These are phyloP conservation scores for Chaetomiaceae sp. DNA, from an alignment of 2,329 filamentous ascomycete genomes.

Conservation along the genomic window DNA sequence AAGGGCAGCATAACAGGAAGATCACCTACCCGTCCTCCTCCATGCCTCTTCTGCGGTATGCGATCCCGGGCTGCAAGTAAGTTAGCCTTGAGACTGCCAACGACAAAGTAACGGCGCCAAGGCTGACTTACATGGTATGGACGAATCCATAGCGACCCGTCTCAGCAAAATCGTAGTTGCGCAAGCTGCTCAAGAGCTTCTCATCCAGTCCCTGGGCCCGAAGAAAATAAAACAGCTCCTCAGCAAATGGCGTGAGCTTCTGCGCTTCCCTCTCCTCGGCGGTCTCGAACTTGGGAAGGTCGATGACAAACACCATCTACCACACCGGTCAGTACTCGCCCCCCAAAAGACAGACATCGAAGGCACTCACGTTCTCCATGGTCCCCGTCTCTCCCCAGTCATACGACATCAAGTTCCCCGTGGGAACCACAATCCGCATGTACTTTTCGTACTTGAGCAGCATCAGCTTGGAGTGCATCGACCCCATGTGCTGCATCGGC, in stretches of 20 bases:
- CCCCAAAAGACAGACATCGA: background rate
- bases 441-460: constrained; percentile 72
- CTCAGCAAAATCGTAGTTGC: constrained; percentile 74
- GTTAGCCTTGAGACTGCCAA: background rate
- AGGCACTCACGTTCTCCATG: constrained; percentile 70
- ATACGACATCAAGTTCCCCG: constrained; percentile 76
- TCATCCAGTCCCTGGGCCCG: constrained; percentile 60
- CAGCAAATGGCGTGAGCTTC: constrained; percentile 53
- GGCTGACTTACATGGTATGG: constrained; percentile 66
- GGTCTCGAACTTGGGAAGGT: constrained; percentile 63
- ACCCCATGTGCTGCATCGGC: constrained; percentile 66
- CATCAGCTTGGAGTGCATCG: constrained; percentile 94
- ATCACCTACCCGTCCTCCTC: constrained; percentile 38
- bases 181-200: constrained; percentile 62
- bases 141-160: constrained; percentile 74
- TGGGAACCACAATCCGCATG: constrained; percentile 77
- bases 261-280: constrained; percentile 32
- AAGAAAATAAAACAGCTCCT: constrained; percentile 68
- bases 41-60: constrained; percentile 44
- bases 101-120: background rate
- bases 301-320: constrained; percentile 82
- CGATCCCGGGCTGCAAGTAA: constrained; percentile 46
- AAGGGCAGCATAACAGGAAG: too few species aligned
- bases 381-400: constrained; percentile 85
- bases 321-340: constrained; percentile 17